A percentile compares a stretch with the other conserved stretches of the same genome.
Evolutionary conservation across 768 basidiomycete genomes (phyloP).

Genomic region (Podaxis sp.): DNA sequence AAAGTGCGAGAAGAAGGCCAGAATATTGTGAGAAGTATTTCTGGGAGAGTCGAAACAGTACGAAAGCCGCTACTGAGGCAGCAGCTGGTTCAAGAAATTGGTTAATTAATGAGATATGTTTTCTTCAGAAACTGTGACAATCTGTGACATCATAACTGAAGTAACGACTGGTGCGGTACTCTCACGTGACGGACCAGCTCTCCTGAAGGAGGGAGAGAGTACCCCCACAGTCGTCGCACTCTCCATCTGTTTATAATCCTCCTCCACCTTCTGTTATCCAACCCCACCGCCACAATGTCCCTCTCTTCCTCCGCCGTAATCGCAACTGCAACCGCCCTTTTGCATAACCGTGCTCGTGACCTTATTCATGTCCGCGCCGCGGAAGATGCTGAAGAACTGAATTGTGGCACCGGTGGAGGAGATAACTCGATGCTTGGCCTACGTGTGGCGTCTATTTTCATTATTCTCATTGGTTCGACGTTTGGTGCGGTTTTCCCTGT

Average conservation of each 20-base stretch:
- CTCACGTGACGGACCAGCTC: conserved; percentile 21
- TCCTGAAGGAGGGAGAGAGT: conserved; percentile 20
- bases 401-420: conserved; percentile 57
- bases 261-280: conserved; percentile 2
- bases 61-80: neutral
- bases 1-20: conserved; percentile 21
- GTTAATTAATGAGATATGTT: neutral
- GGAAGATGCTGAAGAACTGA: conserved; percentile 22
- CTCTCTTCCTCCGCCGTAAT: conserved; percentile 15
- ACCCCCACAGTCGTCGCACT: conserved; percentile 32
- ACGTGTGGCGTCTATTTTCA: conserved; percentile 72
- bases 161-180: conserved; percentile 31
- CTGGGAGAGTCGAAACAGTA: neutral
- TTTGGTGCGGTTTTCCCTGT: conserved; percentile 74
- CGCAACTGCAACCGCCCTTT: conserved; percentile 1
- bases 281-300: conserved; percentile 14
- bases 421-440: conserved; percentile 47
- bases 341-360: neutral
- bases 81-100: neutral
- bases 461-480: conserved; percentile 62
- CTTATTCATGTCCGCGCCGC: neutral
- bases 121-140: neutral
- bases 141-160: neutral
- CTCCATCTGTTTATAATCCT: conserved; percentile 18
- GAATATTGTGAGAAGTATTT: neutral